phyloP scores from a whole-genome alignment of 2,329 filamentous ascomycete genomes.

The Sclerotinia minor region DNA sequence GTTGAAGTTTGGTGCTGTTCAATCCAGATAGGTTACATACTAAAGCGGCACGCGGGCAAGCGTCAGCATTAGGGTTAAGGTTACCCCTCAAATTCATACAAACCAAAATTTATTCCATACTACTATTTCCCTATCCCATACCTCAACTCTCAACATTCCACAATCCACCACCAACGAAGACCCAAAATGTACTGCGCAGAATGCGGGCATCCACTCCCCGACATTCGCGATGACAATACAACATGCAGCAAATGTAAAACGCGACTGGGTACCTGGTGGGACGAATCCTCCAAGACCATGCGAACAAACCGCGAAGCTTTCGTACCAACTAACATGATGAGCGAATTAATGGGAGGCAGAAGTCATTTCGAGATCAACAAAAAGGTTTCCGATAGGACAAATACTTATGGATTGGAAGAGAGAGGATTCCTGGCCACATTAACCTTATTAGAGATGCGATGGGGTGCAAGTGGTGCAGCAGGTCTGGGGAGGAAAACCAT shows the following conservation, averaged over 20 bases:
- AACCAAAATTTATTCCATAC: conserved; percentile 14
- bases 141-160: neutral
- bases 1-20: neutral
- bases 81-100: conserved; percentile 9
- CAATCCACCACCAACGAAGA: neutral
- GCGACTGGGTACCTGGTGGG: conserved; percentile 40
- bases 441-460: conserved; percentile 53
- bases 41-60: conserved; percentile 7
- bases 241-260: conserved; percentile 41
- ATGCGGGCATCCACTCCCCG: conserved; percentile 38
- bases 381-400: conserved; percentile 33
- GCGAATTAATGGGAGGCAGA: conserved; percentile 21
- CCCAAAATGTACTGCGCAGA: conserved; percentile 38
- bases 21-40: neutral
- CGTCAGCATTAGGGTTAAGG: too few species aligned
- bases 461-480: conserved; percentile 58
- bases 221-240: conserved; percentile 34
- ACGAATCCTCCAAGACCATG: conserved; percentile 38
- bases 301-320: conserved; percentile 39
- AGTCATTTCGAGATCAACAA: conserved; percentile 24
- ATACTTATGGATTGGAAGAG: conserved; percentile 59
- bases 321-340: conserved; percentile 24
- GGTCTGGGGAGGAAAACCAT: conserved; percentile 57
- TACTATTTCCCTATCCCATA: neutral
- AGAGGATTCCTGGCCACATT: conserved; percentile 61